Evolutionary conservation across 495 filamentous ascomycete species (phyloP).

Genomic region (Glarea lozoyensis): DNA sequence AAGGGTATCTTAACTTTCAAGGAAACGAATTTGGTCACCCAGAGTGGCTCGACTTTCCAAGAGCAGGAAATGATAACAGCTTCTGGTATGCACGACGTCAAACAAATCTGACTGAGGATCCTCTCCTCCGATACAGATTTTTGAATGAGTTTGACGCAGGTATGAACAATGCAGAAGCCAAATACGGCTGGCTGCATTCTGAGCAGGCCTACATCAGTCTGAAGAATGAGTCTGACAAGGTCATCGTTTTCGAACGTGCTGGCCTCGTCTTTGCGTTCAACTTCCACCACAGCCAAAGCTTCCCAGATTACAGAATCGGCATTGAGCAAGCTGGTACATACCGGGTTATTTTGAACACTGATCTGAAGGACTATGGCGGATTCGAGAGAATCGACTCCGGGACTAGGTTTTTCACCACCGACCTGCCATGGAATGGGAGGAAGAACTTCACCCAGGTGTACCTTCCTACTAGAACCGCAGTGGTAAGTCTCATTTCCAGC

Average conservation of each 20-base stretch:
- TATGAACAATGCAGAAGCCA: conserved; percentile 80
- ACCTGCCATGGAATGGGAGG: conserved; percentile 79
- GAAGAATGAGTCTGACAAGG: conserved; percentile 92
- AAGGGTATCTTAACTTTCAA: conserved; percentile 97
- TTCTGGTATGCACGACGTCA: conserved; percentile 97
- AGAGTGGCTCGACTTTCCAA: conserved; percentile 98
- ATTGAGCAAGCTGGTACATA: conserved; percentile 81
- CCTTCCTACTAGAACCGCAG: conserved; percentile 72
- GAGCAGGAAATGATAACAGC: conserved; percentile 87
- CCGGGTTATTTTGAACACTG: conserved; percentile 76
- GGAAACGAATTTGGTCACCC: conserved; percentile 99
- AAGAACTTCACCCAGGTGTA: conserved; percentile 91
- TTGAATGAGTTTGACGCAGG: conserved; percentile 89
- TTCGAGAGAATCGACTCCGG: conserved; percentile 64
- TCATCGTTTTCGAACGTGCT: conserved; percentile 89
- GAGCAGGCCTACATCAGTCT: conserved; percentile 84
- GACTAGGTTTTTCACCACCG: conserved; percentile 84
- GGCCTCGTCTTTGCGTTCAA: conserved; percentile 94
- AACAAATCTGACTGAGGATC: conserved; percentile 85
- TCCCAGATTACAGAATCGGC: conserved; percentile 85
- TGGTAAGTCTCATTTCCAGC: conserved; percentile 51
- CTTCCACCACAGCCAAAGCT: conserved; percentile 83
- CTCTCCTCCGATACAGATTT: conserved; percentile 77
- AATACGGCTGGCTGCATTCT: conserved; percentile 88
- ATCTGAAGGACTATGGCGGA: conserved; percentile 70